A percentile compares a stretch with the other conserved stretches of the same genome.
Conservation (phyloP, 2,329 filamentous ascomycete genomes). For the Pseudogymnoascus pannorum region DNA sequence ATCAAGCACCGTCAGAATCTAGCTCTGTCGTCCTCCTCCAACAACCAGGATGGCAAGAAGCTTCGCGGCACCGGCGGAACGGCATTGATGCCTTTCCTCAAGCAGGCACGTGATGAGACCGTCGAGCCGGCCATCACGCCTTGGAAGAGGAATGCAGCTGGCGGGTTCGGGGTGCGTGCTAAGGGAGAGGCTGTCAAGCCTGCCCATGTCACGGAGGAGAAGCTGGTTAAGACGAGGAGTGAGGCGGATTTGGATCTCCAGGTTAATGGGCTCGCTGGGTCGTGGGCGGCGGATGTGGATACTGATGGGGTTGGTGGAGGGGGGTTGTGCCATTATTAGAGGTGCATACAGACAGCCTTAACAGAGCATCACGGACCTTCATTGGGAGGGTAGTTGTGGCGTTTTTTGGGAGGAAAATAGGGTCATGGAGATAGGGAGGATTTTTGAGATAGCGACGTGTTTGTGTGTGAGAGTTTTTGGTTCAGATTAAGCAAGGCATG, state of each 20-base stretch:
- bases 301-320: constrained; percentile 68
- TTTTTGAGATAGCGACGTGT: background rate
- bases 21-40: constrained; percentile 46
- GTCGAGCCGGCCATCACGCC: constrained; percentile 76
- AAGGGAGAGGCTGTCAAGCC: constrained; percentile 31
- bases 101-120: constrained; percentile 94
- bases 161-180: constrained; percentile 49
- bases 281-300: constrained; percentile 80
- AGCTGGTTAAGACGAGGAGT: constrained; percentile 44
- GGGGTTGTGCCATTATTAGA: constrained; percentile 34
- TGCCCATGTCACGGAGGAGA: constrained; percentile 35
- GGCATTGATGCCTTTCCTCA: constrained; percentile 87
- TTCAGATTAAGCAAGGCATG: background rate
- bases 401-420: background rate
- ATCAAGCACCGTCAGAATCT: constrained; percentile 49
- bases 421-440: background rate
- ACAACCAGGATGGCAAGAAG: constrained; percentile 35
- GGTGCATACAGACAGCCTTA: background rate
- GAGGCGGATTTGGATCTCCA: constrained; percentile 33
- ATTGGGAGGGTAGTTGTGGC: background rate
- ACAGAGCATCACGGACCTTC: background rate
- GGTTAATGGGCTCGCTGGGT: constrained; percentile 65
- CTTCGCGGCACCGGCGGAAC: constrained; percentile 90
- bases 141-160: constrained; percentile 41
- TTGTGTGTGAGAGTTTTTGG: background rate